Conservation (phyloP, 2,329 filamentous ascomycete genomes). For the Claviceps sp. region DNA sequence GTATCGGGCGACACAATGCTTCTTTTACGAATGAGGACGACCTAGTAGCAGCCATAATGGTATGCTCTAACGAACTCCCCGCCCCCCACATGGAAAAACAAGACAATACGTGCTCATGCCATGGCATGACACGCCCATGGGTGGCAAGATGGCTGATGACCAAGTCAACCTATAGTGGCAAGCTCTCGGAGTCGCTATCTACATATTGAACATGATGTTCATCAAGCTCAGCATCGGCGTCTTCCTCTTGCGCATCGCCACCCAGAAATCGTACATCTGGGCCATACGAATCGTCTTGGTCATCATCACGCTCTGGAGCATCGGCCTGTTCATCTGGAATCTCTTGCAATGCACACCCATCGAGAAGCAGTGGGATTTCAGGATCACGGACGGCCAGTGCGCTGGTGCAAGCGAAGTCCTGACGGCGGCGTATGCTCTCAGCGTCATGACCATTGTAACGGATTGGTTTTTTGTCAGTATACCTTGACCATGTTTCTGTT, state of each 20-base stretch:
- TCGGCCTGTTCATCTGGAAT: slow-evolving; percentile 38
- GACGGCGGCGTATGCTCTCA: slow-evolving; percentile 36
- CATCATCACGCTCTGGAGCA: slow-evolving; percentile 32
- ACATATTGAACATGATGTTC: slow-evolving; percentile 41
- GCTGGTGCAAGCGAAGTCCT: slow-evolving; percentile 31
- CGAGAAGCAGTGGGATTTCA: slow-evolving; percentile 39
- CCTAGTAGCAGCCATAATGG: slow-evolving; percentile 32
- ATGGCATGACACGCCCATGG: neutral
- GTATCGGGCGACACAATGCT: slow-evolving; percentile 34
- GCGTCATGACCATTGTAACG: slow-evolving; percentile 37
- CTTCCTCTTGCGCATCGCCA: slow-evolving; percentile 35
- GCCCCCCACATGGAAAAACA: too few relatives aligned
- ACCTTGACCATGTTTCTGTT: neutral
- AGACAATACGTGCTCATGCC: neutral
- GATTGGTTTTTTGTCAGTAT: slow-evolving; percentile 37
- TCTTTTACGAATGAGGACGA: slow-evolving; percentile 26
- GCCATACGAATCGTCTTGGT: slow-evolving; percentile 32
- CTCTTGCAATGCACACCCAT: slow-evolving; percentile 38
- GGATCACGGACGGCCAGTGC: slow-evolving; percentile 28
- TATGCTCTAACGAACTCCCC: slow-evolving; percentile 11
- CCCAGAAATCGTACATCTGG: slow-evolving; percentile 32
- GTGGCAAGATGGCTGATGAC: neutral
- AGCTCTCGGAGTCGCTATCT: slow-evolving; percentile 35
- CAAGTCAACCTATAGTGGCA: slow-evolving; percentile 27
- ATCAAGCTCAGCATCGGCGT: slow-evolving; percentile 43